Conservation (phyloP, 106 monocot species). For the Chionographis japonica region DNA sequence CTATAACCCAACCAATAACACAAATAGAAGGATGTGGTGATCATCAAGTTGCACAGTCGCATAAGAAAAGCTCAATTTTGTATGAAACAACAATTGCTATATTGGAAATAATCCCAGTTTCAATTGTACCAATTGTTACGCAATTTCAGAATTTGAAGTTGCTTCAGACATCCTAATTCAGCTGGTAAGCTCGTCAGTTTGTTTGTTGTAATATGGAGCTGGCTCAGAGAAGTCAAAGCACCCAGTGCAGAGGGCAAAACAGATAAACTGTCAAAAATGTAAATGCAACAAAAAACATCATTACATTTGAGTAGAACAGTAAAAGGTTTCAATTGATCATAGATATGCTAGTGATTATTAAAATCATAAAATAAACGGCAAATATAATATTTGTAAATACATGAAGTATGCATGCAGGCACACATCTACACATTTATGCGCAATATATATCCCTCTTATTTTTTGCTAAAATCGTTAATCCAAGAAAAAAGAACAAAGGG, state of each 20-base stretch:
- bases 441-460: no score
- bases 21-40: neutral
- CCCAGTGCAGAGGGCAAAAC: constrained; percentile 61
- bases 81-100: neutral
- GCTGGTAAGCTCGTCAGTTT: constrained; percentile 65
- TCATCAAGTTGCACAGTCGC: neutral
- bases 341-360: neutral
- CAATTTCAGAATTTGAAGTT: constrained; percentile 71
- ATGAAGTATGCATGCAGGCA: no score
- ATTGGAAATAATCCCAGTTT: neutral
- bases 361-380: neutral
- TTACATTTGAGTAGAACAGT: neutral
- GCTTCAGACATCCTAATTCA: constrained; percentile 56
- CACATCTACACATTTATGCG: no score
- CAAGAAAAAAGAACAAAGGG: no score
- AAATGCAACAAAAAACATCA: neutral
- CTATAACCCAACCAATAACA: neutral
- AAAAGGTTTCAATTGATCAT: neutral
- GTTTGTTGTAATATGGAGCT: constrained; percentile 77
- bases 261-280: constrained; percentile 44
- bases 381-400: no score
- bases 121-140: constrained; percentile 58
- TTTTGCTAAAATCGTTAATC: no score
- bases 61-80: no score
- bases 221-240: constrained; percentile 48